Conservation (phyloP, 257 asterid genomes). For the Lithospermum erythrorhizon region DNA sequence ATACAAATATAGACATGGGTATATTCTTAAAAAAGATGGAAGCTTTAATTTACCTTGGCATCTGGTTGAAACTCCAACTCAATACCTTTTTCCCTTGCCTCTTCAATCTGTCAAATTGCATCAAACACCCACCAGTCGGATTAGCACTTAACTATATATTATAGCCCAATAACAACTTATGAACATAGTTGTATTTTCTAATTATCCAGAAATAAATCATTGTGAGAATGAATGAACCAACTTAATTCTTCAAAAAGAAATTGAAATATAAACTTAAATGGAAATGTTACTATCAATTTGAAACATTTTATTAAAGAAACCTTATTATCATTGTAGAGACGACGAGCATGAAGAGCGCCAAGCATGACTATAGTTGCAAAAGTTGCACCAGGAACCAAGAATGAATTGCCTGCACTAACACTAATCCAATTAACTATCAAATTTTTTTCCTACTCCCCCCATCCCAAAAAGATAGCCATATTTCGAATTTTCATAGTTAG, state of each 20-base stretch:
- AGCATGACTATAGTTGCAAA: constrained; percentile 86
- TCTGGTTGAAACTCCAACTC: constrained; percentile 82
- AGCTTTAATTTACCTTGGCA: constrained; percentile 48
- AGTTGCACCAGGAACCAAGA: constrained; percentile 91
- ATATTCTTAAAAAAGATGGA: neutral
- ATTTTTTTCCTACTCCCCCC: no score
- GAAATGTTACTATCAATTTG: no score
- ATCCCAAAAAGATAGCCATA: no score
- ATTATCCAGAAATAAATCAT: no score
- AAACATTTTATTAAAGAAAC: constrained; percentile 15
- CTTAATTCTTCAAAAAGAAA: no score
- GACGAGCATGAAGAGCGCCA: constrained; percentile 91
- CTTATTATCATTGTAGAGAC: constrained; percentile 79
- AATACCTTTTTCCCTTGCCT: constrained; percentile 56
- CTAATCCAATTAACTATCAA: neutral
- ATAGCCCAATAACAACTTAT: no score
- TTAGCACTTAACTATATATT: neutral
- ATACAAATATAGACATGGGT: neutral
- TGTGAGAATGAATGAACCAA: no score
- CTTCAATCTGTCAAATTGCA: constrained; percentile 52
- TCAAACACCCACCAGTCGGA: constrained; percentile 12
- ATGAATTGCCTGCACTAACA: constrained; percentile 44
- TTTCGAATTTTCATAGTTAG: no score
- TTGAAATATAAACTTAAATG: no score
- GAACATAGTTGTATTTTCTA: no score